Conservation (phyloP, 305 asterid genomes). For the Withania somnifera region DNA sequence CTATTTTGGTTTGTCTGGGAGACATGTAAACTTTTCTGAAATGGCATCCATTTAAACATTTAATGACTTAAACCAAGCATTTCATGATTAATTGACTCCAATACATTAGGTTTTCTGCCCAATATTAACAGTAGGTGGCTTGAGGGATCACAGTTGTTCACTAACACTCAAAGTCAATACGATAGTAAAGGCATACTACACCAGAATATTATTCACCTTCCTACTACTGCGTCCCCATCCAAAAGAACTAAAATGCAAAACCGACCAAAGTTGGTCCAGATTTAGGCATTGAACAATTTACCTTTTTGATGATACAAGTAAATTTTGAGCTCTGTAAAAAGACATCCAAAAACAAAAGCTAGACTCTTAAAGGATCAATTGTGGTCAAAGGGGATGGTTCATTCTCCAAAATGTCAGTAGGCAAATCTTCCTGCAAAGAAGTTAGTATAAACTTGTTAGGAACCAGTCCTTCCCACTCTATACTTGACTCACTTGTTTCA, state of each 20-base stretch:
- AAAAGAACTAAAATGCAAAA: not conserved
- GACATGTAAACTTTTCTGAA: not conserved
- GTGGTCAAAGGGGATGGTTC: not conserved
- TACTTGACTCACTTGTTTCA: not conserved
- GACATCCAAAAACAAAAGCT: not conserved
- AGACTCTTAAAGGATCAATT: not conserved
- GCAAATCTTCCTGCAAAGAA: not conserved
- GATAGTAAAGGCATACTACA: not conserved
- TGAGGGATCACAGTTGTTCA: not conserved
- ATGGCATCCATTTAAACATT: not conserved
- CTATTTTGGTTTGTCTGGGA: not conserved
- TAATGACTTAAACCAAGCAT: not conserved
- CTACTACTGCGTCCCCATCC: not conserved
- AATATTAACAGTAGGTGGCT: not conserved
- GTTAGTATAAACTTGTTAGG: not conserved
- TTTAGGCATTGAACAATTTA: not conserved
- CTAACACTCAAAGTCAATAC: not conserved
- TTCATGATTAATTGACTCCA: not conserved
- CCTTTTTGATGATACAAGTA: not conserved
- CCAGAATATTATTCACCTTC: not conserved
- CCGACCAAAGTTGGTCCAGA: not conserved
- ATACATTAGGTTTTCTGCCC: not conserved
- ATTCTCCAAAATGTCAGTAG: not conserved
- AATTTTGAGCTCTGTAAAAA: not conserved
- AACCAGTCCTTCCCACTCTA: not conserved